Conservation (phyloP, 2,329 filamentous ascomycete genomes). For the Parascedosporium putredinis region DNA sequence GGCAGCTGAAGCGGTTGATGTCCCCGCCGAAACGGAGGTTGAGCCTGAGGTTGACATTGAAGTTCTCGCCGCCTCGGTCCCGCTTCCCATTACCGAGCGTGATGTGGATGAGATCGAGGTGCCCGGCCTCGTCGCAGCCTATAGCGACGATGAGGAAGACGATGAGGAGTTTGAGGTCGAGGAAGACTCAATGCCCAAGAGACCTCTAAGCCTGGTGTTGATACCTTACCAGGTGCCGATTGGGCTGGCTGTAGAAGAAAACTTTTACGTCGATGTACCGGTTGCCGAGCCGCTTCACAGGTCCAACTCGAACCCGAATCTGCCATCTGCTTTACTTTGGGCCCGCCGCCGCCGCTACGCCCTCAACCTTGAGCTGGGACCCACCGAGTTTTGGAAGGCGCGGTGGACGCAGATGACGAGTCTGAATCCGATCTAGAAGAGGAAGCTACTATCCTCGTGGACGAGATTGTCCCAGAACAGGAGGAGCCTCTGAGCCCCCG, state of each 20-base stretch:
- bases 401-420: background rate
- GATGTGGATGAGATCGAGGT: slow-evolving; percentile 76
- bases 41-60: slow-evolving; percentile 20
- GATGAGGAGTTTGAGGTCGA: slow-evolving; percentile 28
- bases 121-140: slow-evolving; percentile 53
- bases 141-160: slow-evolving; percentile 52
- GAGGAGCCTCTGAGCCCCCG: background rate
- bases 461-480: slow-evolving; percentile 9
- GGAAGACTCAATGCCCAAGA: slow-evolving; percentile 14
- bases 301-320: slow-evolving; percentile 38
- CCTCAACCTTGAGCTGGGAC: background rate
- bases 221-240: slow-evolving; percentile 15
- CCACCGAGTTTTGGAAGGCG: background rate
- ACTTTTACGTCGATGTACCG: slow-evolving; percentile 7
- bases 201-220: slow-evolving; percentile 38
- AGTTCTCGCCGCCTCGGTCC: slow-evolving; percentile 35
- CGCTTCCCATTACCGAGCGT: slow-evolving; percentile 55
- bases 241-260: background rate
- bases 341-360: background rate
- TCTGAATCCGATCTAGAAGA: background rate
- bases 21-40: slow-evolving; percentile 23
- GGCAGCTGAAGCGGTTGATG: slow-evolving; percentile 29
- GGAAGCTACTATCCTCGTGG: background rate
- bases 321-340: slow-evolving; percentile 17
- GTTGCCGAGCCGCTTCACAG: slow-evolving; percentile 29